Percentiles rank a stretch among this genome's conserved stretches.
These are phyloP conservation scores for Alnus rubra DNA, from an alignment of 306 rosid species.

Conservation along the genomic window DNA sequence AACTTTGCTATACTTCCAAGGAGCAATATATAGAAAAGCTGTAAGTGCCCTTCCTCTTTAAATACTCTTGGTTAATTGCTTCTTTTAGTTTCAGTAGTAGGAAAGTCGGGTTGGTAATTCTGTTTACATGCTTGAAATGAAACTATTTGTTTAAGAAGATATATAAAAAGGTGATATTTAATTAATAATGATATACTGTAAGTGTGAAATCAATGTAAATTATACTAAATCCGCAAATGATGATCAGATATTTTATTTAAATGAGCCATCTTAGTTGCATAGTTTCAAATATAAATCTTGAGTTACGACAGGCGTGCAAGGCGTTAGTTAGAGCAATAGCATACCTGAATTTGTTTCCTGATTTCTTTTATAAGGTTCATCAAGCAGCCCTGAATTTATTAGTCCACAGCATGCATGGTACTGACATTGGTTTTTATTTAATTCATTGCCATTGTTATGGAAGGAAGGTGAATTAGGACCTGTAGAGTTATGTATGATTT, in stretches of 20 bases:
- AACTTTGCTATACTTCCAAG: conserved; percentile 76
- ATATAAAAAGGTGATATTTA: not conserved
- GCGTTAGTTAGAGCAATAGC: not conserved
- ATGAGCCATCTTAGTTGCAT: not conserved
- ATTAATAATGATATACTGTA: not conserved
- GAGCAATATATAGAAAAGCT: conserved; percentile 82
- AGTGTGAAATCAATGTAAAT: not conserved
- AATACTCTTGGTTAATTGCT: conserved; percentile 19
- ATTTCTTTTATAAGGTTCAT: not conserved
- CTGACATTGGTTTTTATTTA: not conserved
- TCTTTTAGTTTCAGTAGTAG: conserved; percentile 11
- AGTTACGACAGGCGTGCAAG: not conserved
- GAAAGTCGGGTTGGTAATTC: not conserved
- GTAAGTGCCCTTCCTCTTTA: conserved; percentile 46
- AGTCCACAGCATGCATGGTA: not conserved
- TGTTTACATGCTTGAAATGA: not conserved
- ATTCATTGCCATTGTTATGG: not conserved
- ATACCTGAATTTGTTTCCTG: not conserved
- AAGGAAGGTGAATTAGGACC: not conserved
- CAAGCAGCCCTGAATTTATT: not conserved
- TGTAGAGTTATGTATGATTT: not conserved
- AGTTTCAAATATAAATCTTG: not conserved
- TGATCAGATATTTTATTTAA: not conserved
- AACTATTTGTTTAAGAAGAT: not conserved
- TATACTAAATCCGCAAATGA: not conserved